These are phyloP conservation scores for Leccinum subtestaceum DNA, from an alignment of 768 basidiomycete species.

Conservation along the genomic window DNA sequence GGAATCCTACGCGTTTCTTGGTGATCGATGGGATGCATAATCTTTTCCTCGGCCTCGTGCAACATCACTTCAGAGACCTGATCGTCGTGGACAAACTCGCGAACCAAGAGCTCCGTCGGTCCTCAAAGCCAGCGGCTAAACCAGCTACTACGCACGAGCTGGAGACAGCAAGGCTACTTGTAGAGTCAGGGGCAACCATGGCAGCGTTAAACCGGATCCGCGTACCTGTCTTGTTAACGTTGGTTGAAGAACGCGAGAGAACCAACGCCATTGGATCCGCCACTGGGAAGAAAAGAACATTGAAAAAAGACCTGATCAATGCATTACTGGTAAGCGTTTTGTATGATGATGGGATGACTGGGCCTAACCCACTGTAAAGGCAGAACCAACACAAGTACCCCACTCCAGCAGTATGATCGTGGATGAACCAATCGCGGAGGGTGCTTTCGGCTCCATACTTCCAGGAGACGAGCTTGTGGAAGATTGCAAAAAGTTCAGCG, in stretches of 20 bases:
- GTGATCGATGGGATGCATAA: slow-evolving; percentile 40
- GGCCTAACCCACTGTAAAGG: not conserved
- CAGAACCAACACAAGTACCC: not conserved
- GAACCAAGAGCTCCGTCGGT: not conserved
- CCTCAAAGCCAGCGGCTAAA: not conserved
- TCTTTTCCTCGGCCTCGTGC: slow-evolving; percentile 24
- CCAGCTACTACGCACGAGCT: not conserved
- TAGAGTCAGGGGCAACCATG: not conserved
- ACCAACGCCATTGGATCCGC: not conserved
- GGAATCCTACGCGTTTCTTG: slow-evolving; percentile 27
- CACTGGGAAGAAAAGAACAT: not conserved
- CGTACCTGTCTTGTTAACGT: not conserved
- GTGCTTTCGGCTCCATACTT: not conserved
- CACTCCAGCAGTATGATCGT: not conserved
- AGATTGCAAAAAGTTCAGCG: not conserved
- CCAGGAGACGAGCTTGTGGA: not conserved
- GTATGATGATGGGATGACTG: too few species aligned
- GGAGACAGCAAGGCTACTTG: not conserved
- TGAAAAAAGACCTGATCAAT: not conserved
- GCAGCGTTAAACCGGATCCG: not conserved
- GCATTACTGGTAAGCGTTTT: not conserved
- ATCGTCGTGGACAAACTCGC: slow-evolving; percentile 7
- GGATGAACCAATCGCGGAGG: not conserved
- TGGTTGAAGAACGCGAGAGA: not conserved
- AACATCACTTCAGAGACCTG: slow-evolving; percentile 9